phyloP scores from a whole-genome alignment of 2,329 filamentous ascomycete genomes.

The Neurospora sp. region DNA sequence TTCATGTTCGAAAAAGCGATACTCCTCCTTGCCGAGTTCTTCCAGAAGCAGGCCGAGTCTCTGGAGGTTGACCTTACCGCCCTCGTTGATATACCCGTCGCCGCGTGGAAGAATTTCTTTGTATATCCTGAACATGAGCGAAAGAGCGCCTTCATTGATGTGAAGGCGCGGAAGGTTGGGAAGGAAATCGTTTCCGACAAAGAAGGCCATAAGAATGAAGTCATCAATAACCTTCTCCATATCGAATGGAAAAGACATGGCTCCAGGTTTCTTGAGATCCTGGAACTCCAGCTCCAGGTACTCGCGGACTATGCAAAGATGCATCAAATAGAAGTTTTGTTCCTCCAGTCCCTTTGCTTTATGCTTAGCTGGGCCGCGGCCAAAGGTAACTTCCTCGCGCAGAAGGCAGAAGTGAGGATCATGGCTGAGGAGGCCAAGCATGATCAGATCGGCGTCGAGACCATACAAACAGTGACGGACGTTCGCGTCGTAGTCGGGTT shows the following conservation, averaged over 20 bases:
- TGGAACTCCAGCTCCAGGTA: slow-evolving; percentile 97
- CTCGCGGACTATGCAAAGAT: slow-evolving; percentile 94
- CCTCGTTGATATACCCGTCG: slow-evolving; percentile 93
- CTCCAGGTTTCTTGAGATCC: slow-evolving; percentile 67
- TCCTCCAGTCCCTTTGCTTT: slow-evolving; percentile 97
- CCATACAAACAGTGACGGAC: slow-evolving; percentile 95
- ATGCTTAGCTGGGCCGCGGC: slow-evolving; percentile 63
- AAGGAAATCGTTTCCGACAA: slow-evolving; percentile 98
- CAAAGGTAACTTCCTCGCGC: slow-evolving; percentile 96
- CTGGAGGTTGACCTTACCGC: slow-evolving; percentile 80
- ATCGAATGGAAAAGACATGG: slow-evolving; percentile 71
- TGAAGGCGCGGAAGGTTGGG: slow-evolving; percentile 92
- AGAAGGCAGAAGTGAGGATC: slow-evolving; percentile 97
- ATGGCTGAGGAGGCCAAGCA: slow-evolving; percentile 93
- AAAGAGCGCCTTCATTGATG: slow-evolving; percentile 95
- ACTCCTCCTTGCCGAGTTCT: slow-evolving; percentile 80
- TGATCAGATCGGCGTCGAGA: slow-evolving; percentile 94
- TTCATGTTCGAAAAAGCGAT: slow-evolving; percentile 86
- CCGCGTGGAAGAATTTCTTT: slow-evolving; percentile 80
- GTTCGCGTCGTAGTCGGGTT: slow-evolving; percentile 85
- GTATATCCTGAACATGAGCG: slow-evolving; percentile 96
- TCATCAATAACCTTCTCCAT: slow-evolving; percentile 97
- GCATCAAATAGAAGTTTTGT: slow-evolving; percentile 96
- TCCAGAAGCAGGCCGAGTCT: slow-evolving; percentile 70
- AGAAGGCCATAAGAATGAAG: slow-evolving; percentile 99